Conservation (phyloP, 768 basidiomycete genomes). For the Tylopilus plumbeoviolaceoides region DNA sequence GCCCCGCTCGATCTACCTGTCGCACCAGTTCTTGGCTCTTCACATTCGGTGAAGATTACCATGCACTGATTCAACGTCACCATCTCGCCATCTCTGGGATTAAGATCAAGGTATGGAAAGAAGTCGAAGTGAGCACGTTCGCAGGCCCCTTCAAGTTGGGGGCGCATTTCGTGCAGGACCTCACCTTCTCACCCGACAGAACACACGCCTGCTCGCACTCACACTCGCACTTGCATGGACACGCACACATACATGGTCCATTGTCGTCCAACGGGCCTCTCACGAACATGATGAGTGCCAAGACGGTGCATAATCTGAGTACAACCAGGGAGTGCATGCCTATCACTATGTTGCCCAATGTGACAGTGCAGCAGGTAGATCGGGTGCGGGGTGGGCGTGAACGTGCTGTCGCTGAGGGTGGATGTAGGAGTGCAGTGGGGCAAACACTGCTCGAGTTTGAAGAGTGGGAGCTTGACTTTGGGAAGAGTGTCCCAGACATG, state of each 20-base stretch:
- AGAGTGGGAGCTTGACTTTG: conserved; percentile 65
- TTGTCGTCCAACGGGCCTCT: conserved; percentile 70
- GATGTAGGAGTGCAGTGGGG: not conserved
- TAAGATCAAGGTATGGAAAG: conserved; percentile 64
- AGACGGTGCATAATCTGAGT: conserved; percentile 47
- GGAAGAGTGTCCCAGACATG: conserved; percentile 9
- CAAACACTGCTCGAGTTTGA: conserved; percentile 51
- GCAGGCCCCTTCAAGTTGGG: conserved; percentile 17
- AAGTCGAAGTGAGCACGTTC: conserved; percentile 64
- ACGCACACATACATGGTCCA: conserved; percentile 37
- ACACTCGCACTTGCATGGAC: not conserved
- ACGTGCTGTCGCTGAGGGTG: not conserved
- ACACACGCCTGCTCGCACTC: conserved; percentile 2
- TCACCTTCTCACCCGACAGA: conserved; percentile 7
- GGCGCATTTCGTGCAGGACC: conserved; percentile 25
- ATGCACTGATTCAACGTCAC: conserved; percentile 71
- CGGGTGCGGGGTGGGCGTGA: conserved; percentile 11
- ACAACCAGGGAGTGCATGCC: conserved; percentile 31
- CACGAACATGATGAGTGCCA: conserved; percentile 64
- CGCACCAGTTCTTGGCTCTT: conserved; percentile 83
- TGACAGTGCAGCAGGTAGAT: conserved; percentile 37
- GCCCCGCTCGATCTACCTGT: conserved; percentile 75
- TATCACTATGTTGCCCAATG: conserved; percentile 83
- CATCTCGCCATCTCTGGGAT: too few relatives aligned
- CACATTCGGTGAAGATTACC: conserved; percentile 74